Conservation (phyloP, 164 flowering plant species). For the Vitis rotundifolia region DNA sequence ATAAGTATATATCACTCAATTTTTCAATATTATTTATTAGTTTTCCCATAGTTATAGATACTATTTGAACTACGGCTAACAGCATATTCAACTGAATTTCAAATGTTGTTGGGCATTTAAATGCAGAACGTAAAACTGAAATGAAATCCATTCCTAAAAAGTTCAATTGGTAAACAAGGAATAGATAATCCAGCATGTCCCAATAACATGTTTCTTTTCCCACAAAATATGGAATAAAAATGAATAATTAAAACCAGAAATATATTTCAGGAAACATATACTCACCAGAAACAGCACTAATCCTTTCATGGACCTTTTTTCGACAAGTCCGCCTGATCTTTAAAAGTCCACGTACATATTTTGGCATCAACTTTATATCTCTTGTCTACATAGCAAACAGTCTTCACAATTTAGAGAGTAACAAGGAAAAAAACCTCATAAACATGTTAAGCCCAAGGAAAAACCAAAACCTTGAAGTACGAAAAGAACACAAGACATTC, state of each 20-base stretch:
- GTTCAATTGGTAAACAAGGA: background rate
- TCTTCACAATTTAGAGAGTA: background rate
- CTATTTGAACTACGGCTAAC: too few species aligned
- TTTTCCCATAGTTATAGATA: too few species aligned
- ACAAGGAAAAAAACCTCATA: background rate
- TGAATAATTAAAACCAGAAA: background rate
- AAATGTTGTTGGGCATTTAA: too few species aligned
- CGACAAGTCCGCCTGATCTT: conserved; percentile 67
- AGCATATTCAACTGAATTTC: too few species aligned
- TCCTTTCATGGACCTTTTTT: conserved; percentile 82
- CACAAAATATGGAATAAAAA: background rate
- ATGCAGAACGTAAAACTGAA: too few species aligned
- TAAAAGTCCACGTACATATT: conserved; percentile 37
- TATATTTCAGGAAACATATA: background rate
- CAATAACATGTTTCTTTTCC: background rate
- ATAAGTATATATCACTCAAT: too few species aligned
- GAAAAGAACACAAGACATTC: too few species aligned
- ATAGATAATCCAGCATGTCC: background rate
- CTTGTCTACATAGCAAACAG: conserved; percentile 49
- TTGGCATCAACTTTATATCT: conserved; percentile 74
- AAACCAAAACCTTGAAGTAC: background rate
- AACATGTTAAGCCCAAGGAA: background rate
- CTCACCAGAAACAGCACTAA: conserved; percentile 69
- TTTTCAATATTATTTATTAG: too few species aligned
- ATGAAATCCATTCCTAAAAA: too few species aligned